Base-by-base conservation (phyloP, 169 alveolate species). In the Plasmodium adleri region DNA sequence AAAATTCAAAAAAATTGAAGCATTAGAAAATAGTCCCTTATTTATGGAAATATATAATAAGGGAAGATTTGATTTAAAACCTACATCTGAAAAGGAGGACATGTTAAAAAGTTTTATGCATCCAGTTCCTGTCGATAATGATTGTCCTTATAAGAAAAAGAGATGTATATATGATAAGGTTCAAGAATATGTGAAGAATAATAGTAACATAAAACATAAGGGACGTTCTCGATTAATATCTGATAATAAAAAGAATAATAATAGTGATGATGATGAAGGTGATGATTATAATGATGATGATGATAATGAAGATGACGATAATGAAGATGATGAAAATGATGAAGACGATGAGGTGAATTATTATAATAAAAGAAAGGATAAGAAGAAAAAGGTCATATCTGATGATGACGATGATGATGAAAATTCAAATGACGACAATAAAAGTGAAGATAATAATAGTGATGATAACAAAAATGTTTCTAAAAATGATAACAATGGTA, bases 151-250 rank as follows among this genome's bases (percentile, higher is more conserved):
- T 88, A 85, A 74, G 54, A 64, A 90, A 59, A 74, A 56, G 75
- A 86, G 88, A 59, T 62, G 94, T 74, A 32, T 68, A 24, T 80
- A 93, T 88, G 63, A 92, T 85, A 64, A 92, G 87, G 59, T 72
- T 66, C 39, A 64, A 70, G 92, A 88, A 66, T 20, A 67, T 75
- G 12, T 78, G 73, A 62, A 78, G 74, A 64, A 88, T 78, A 45
- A 74, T 63, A 74, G 39, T 56, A 58, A 39, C 85, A 56, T 58
- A 47, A 50, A 83, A 62, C 47, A 39, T 39, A 39, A 39, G 47
- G 47, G 47, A 0, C 47, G 47, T 39, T 6, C 47, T 9, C 9
- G 10, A 39, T 39, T 39, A 39, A 39, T 39, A 39, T 54, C 66
- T 75, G 74, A 86, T 88, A 13, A 73, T 73, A 86, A 72, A n/a